Percentiles rank a stretch among this genome's conserved stretches.
These are phyloP conservation scores for Wickerhamomyces bisporus DNA, from an alignment of 805 yeast genomes.

Conservation along the genomic window DNA sequence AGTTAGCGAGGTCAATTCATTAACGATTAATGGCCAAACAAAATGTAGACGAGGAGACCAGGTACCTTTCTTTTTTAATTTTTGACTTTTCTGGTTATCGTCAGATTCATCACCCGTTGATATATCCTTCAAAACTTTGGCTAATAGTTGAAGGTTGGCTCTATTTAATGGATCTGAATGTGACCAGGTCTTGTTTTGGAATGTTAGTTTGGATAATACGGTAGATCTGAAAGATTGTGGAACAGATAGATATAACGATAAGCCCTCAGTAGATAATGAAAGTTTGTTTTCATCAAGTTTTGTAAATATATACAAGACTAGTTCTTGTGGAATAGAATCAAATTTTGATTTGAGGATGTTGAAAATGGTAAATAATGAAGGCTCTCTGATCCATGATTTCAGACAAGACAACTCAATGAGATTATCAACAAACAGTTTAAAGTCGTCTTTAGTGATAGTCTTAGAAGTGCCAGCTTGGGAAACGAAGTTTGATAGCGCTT, in stretches of 20 bases:
- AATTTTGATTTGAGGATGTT: constrained; percentile 37
- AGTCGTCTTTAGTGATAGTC: constrained; percentile 21
- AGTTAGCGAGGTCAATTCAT: constrained; percentile 25
- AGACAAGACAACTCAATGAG: constrained; percentile 52
- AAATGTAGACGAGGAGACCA: constrained; percentile 77
- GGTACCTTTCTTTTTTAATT: constrained; percentile 48
- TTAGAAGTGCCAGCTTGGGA: constrained; percentile 3
- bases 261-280: constrained; percentile 70
- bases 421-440: constrained; percentile 36
- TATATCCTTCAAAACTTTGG: constrained; percentile 60
- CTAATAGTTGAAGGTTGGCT: constrained; percentile 56
- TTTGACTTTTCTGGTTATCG: constrained; percentile 19
- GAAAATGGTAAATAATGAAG: constrained; percentile 66
- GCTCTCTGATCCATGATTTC: constrained; percentile 86
- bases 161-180: constrained; percentile 66
- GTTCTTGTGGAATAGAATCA: constrained; percentile 17
- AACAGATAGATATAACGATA: constrained; percentile 61
- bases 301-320: constrained; percentile 30
- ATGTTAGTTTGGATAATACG: constrained; percentile 2
- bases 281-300: constrained; percentile 48
- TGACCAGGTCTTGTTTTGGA: constrained; percentile 48
- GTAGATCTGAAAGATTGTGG: constrained; percentile 25
- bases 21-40: constrained; percentile 63
- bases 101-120: constrained; percentile 30
- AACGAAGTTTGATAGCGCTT: constrained; percentile 52